Evolutionary conservation across 1,139 yeast genomes (phyloP).

Genomic region (Candida mesenterica): DNA sequence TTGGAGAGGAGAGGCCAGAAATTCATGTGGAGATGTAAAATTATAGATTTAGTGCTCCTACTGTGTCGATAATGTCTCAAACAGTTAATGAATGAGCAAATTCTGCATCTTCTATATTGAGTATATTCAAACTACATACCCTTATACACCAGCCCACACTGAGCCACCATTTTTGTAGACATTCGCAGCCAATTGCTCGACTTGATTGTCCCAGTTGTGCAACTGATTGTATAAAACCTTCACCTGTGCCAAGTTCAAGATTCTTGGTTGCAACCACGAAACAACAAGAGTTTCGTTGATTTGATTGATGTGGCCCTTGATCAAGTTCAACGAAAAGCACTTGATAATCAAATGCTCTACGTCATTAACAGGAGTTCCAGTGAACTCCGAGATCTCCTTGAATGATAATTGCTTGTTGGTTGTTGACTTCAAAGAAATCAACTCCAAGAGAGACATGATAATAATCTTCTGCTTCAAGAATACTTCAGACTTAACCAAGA

Average conservation of each 20-base stretch:
- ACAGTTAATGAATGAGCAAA: no score
- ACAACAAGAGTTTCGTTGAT: constrained; percentile 74
- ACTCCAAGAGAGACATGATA: constrained; percentile 86
- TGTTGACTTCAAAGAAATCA: constrained; percentile 75
- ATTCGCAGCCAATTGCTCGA: constrained; percentile 56
- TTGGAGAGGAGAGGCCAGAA: no score
- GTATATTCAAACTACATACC: no score
- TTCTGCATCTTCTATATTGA: no score
- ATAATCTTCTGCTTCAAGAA: constrained; percentile 89
- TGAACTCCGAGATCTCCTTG: constrained; percentile 65
- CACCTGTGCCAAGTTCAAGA: constrained; percentile 79
- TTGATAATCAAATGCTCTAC: constrained; percentile 92
- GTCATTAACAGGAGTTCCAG: constrained; percentile 67
- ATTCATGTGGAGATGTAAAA: no score
- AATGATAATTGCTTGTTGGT: constrained; percentile 74
- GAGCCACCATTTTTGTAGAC: constrained; percentile 39
- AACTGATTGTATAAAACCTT: constrained; percentile 71
- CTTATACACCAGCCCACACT: constrained; percentile 38
- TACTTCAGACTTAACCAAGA: constrained; percentile 57
- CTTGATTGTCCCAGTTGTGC: constrained; percentile 74
- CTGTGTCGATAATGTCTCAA: no score
- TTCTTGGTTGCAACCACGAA: constrained; percentile 95
- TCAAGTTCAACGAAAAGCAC: constrained; percentile 78
- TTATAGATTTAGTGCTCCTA: no score
- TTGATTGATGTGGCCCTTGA: constrained; percentile 87